Conservation (phyloP, 73 alveolate genomes). For the Symbiodinium natans region DNA sequence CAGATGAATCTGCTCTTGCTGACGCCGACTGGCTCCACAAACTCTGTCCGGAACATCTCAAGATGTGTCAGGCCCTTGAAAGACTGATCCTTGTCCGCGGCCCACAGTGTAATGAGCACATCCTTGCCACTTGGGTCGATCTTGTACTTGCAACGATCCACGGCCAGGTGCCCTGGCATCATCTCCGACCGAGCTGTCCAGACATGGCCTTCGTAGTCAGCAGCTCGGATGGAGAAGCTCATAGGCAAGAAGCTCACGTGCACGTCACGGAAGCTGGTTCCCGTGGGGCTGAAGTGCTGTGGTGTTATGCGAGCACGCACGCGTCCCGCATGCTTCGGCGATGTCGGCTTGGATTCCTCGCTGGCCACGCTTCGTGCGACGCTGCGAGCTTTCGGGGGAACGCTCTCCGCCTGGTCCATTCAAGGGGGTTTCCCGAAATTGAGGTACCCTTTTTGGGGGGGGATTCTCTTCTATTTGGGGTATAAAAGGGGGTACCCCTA, state of each 20-base stretch:
- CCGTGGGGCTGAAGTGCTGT: conserved; percentile 57
- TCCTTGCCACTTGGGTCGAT: conserved; percentile 68
- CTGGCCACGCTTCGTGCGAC: background rate
- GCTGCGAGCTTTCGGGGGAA: background rate
- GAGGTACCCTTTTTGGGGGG: too few relatives aligned
- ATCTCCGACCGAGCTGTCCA: conserved; percentile 55
- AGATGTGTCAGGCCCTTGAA: background rate
- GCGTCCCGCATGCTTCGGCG: background rate
- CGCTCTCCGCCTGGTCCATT: background rate
- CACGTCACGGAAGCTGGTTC: conserved; percentile 56
- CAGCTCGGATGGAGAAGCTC: conserved; percentile 38
- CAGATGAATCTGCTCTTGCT: background rate
- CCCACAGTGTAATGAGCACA: background rate
- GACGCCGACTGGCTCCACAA: background rate
- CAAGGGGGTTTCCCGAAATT: too few relatives aligned
- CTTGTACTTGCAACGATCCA: conserved; percentile 87
- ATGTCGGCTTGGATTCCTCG: background rate
- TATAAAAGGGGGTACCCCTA: too few relatives aligned
- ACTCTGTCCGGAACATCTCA: background rate
- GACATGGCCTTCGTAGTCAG: conserved; percentile 44
- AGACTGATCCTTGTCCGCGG: background rate
- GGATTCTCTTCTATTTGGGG: too few relatives aligned
- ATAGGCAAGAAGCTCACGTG: conserved; percentile 40
- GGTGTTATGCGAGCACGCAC: conserved; percentile 39
- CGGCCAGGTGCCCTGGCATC: conserved; percentile 27